Conservation (phyloP, 2,329 filamentous ascomycete species). For the Aspergillus luchuensis region DNA sequence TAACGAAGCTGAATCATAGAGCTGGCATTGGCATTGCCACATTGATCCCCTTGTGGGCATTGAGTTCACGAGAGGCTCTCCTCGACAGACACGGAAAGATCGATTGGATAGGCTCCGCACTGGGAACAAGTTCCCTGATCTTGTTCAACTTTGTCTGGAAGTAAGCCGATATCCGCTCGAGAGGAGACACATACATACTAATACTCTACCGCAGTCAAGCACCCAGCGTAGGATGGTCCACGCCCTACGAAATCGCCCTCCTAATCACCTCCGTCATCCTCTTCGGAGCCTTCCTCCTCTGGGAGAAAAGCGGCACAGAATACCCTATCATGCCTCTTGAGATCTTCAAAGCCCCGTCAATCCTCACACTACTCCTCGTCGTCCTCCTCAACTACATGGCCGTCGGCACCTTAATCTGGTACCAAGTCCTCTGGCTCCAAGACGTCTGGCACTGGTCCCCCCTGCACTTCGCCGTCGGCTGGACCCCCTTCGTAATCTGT, state of each 20-base stretch:
- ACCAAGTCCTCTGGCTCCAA: slow-evolving; percentile 51
- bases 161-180: slow-evolving; percentile 33
- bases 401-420: slow-evolving; percentile 53
- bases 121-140: slow-evolving; percentile 46
- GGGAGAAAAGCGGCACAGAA: slow-evolving; percentile 45
- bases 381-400: slow-evolving; percentile 53
- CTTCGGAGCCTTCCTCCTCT: slow-evolving; percentile 38
- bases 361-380: slow-evolving; percentile 47
- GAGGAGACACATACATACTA: neutral
- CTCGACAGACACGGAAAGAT: slow-evolving; percentile 39
- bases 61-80: slow-evolving; percentile 35
- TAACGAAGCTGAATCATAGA: slow-evolving; percentile 14
- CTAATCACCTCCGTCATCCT: slow-evolving; percentile 43
- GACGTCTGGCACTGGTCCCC: slow-evolving; percentile 46
- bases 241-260: slow-evolving; percentile 45
- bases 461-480: slow-evolving; percentile 44
- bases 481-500: slow-evolving; percentile 47
- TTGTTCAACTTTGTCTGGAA: slow-evolving; percentile 57
- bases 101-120: slow-evolving; percentile 44
- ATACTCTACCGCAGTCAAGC: slow-evolving; percentile 38
- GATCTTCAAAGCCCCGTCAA: slow-evolving; percentile 51
- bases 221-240: slow-evolving; percentile 49
- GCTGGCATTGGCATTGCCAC: slow-evolving; percentile 26
- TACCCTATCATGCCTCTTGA: slow-evolving; percentile 51
- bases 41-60: slow-evolving; percentile 22